Conservation (phyloP, 768 basidiomycete genomes). For the Coprinopsis sp. region DNA sequence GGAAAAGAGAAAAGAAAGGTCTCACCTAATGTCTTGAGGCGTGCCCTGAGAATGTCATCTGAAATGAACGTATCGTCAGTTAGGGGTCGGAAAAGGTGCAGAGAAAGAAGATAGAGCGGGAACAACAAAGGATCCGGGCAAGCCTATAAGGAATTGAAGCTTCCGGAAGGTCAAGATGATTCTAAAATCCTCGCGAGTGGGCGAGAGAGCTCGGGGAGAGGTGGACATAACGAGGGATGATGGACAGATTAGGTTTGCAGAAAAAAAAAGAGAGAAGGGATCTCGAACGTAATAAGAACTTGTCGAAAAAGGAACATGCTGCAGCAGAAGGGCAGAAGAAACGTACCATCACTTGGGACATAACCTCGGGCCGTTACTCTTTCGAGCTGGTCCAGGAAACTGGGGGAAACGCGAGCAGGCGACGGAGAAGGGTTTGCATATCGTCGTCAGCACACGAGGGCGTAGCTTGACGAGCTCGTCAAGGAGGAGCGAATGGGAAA, state of each 20-base stretch:
- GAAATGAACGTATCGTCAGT: neutral
- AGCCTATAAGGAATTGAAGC: too few relatives aligned
- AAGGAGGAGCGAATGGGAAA: constrained; percentile 13
- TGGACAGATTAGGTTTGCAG: too few relatives aligned
- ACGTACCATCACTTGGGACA: constrained; percentile 59
- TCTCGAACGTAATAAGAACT: too few relatives aligned
- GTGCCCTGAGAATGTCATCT: constrained; percentile 73
- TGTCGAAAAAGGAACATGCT: neutral
- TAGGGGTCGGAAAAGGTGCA: too few relatives aligned
- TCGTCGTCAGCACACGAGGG: neutral
- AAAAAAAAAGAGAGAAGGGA: too few relatives aligned
- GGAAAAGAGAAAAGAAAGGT: too few relatives aligned
- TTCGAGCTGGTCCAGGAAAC: constrained; percentile 65
- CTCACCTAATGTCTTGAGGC: constrained; percentile 53
- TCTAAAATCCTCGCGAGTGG: too few relatives aligned
- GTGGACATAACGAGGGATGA: too few relatives aligned
- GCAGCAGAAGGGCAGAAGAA: neutral
- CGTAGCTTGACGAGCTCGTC: neutral
- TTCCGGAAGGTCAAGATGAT: too few relatives aligned
- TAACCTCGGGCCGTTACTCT: constrained; percentile 60
- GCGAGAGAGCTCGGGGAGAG: too few relatives aligned
- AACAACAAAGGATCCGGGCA: too few relatives aligned
- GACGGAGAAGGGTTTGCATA: neutral
- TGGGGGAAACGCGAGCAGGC: constrained; percentile 26
- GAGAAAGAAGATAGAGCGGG: too few relatives aligned